A percentile compares a stretch with the other conserved stretches of the same genome.
Evolutionary conservation across 495 filamentous ascomycete species (phyloP).

Genomic region (Tuber indicum): DNA sequence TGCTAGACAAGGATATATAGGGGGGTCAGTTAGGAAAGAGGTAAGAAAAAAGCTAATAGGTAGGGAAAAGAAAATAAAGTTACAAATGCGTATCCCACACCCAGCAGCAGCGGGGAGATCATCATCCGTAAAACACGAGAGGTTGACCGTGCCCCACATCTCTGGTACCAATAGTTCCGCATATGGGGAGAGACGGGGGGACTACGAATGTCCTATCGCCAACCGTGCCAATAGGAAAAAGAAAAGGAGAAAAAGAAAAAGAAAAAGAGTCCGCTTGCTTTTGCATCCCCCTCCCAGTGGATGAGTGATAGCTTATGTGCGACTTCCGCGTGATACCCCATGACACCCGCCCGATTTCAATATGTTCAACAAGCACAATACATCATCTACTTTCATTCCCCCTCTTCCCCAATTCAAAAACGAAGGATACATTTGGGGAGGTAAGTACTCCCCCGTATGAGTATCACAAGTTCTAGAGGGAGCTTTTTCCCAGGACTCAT

Average conservation of each 20-base stretch:
- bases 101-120: constrained; percentile 21
- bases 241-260: background rate
- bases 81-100: constrained; percentile 29
- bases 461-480: background rate
- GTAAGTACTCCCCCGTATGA: background rate
- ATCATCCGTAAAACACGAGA: constrained; percentile 38
- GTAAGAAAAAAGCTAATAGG: background rate
- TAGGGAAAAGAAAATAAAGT: constrained; percentile 11
- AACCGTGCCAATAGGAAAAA: background rate
- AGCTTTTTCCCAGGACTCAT: background rate
- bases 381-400: background rate
- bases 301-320: background rate
- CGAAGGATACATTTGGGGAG: background rate
- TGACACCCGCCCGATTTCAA: background rate
- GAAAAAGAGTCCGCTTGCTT: background rate
- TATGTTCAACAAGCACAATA: background rate
- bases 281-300: background rate
- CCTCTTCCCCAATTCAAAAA: background rate
- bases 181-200: background rate
- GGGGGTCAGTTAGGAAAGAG: background rate
- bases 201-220: background rate
- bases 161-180: constrained; percentile 29
- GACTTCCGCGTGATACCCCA: background rate
- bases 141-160: constrained; percentile 35
- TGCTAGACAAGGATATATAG: constrained; percentile 11